Evolutionary conservation across 768 basidiomycete genomes (phyloP).

Genomic region (Leucosporidium scottii): DNA sequence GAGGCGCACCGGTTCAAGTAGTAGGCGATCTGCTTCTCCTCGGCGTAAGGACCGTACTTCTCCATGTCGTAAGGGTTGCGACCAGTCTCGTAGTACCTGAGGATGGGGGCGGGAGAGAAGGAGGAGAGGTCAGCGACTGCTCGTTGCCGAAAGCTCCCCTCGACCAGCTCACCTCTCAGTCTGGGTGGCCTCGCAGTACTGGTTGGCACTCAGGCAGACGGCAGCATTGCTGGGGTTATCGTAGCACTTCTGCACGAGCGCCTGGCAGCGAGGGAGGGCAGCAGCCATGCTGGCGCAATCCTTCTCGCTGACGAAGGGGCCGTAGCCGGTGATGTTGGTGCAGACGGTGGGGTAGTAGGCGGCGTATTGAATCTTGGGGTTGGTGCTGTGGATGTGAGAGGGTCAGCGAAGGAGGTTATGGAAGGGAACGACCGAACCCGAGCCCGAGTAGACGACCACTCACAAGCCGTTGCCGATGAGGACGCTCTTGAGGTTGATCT

Average conservation of each 20-base stretch:
- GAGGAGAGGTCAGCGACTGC: slow-evolving; percentile 12
- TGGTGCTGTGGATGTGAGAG: slow-evolving; percentile 12
- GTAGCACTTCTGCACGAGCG: slow-evolving; percentile 30
- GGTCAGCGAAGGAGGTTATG: not conserved
- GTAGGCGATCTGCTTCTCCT: slow-evolving; percentile 28
- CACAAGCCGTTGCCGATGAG: slow-evolving; percentile 71
- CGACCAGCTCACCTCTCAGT: slow-evolving; percentile 16
- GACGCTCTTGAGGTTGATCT: slow-evolving; percentile 51
- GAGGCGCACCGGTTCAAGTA: slow-evolving; percentile 29
- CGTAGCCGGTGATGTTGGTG: slow-evolving; percentile 29
- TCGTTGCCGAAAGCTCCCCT: slow-evolving; percentile 2
- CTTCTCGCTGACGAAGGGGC: slow-evolving; percentile 21
- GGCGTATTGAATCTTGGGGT: slow-evolving; percentile 35
- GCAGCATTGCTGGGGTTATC: slow-evolving; percentile 22
- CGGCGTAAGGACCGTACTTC: slow-evolving; percentile 26
- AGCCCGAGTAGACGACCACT: slow-evolving; percentile 61
- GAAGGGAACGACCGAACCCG: slow-evolving; percentile 59
- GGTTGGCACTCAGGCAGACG: slow-evolving; percentile 24
- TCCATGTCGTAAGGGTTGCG: slow-evolving; percentile 63
- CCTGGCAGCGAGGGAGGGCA: slow-evolving; percentile 27
- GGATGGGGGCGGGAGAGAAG: not conserved
- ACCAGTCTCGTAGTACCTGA: slow-evolving; percentile 46
- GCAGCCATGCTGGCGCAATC: slow-evolving; percentile 26
- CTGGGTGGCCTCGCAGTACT: slow-evolving; percentile 34
- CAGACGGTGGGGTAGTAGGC: slow-evolving; percentile 35